phyloP scores from a whole-genome alignment of 1,284 basidiomycete species.

The Moesziomyces aphidis region DNA sequence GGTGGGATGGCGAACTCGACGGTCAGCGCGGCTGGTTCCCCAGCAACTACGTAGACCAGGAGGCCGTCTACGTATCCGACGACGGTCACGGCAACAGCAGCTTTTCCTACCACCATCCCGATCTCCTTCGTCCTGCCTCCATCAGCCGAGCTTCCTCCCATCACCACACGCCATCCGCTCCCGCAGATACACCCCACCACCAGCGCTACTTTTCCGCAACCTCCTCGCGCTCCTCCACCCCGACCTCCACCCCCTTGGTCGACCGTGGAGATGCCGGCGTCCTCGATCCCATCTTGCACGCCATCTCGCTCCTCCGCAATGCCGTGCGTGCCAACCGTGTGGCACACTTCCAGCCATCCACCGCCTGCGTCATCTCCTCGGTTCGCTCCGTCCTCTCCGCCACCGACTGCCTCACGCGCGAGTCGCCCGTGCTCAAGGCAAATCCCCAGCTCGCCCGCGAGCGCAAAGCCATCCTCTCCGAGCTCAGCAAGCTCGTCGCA shows the following conservation, averaged over 20 bases:
- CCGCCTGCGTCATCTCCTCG: conserved; percentile 87
- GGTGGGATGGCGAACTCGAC: conserved; percentile 97
- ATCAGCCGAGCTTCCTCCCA: conserved; percentile 20
- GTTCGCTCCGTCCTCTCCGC: conserved; percentile 88
- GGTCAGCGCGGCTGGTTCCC: conserved; percentile 88
- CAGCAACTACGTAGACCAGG: conserved; percentile 72
- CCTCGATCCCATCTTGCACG: conserved; percentile 77
- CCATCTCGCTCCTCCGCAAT: conserved; percentile 84
- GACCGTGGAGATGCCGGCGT: conserved; percentile 44
- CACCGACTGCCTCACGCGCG: conserved; percentile 86
- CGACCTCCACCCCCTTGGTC: conserved; percentile 26
- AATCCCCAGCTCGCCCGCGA: conserved; percentile 79
- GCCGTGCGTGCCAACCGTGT: conserved; percentile 81
- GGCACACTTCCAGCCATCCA: conserved; percentile 77
- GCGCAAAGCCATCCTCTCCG: conserved; percentile 83
- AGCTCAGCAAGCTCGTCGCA: conserved; percentile 84
- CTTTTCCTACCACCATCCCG: conserved; percentile 27
- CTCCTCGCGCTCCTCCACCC: conserved; percentile 46
- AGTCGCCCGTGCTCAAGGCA: conserved; percentile 78
- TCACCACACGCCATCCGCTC: conserved; percentile 14
- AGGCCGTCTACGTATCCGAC: conserved; percentile 45
- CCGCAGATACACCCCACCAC: conserved; percentile 2
- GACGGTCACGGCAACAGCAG: conserved; percentile 29
- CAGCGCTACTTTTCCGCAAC: conserved; percentile 37
- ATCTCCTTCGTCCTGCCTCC: conserved; percentile 15